Conservation (phyloP, 2,329 filamentous ascomycete genomes). For the Talaromyces islandicus region DNA sequence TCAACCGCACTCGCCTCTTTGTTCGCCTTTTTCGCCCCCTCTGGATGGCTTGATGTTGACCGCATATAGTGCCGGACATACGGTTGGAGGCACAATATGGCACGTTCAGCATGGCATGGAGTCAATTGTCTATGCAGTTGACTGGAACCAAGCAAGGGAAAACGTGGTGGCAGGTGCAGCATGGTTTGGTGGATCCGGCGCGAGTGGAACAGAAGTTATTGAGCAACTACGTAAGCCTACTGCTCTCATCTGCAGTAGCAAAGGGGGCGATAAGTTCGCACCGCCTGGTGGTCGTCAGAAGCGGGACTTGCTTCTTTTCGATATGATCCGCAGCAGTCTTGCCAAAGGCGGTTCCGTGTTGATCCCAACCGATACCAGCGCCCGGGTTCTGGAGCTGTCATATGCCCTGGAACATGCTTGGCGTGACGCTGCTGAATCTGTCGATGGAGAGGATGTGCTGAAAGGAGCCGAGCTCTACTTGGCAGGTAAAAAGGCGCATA, state of each 20-base stretch:
- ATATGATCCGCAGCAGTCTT: constrained; percentile 73
- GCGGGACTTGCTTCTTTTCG: constrained; percentile 77
- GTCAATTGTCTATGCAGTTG: constrained; percentile 93
- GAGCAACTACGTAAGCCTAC: constrained; percentile 91
- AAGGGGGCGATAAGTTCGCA: constrained; percentile 67
- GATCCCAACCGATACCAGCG: constrained; percentile 91
- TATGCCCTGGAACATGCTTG: constrained; percentile 92
- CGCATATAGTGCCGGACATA: constrained; percentile 94
- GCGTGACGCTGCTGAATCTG: constrained; percentile 57
- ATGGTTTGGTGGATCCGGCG: constrained; percentile 78
- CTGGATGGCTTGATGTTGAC: constrained; percentile 90
- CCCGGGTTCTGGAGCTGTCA: constrained; percentile 84
- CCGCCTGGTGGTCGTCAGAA: constrained; percentile 68
- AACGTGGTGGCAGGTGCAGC: constrained; percentile 91
- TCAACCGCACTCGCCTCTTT: constrained; percentile 84
- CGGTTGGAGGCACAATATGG: constrained; percentile 96
- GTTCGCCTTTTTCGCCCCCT: constrained; percentile 81
- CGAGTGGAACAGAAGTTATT: constrained; percentile 80
- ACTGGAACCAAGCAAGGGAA: constrained; percentile 97
- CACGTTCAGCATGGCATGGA: constrained; percentile 95
- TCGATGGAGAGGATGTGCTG: constrained; percentile 46
- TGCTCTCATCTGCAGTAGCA: constrained; percentile 85
- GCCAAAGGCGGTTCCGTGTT: constrained; percentile 81
- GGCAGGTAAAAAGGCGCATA: constrained; percentile 77
- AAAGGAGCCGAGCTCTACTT: constrained; percentile 62